Percentiles rank a stretch among this genome's conserved stretches.
Evolutionary conservation across 148 eudicot genomes (phyloP).

Genomic region (Heliosperma pusillum): DNA sequence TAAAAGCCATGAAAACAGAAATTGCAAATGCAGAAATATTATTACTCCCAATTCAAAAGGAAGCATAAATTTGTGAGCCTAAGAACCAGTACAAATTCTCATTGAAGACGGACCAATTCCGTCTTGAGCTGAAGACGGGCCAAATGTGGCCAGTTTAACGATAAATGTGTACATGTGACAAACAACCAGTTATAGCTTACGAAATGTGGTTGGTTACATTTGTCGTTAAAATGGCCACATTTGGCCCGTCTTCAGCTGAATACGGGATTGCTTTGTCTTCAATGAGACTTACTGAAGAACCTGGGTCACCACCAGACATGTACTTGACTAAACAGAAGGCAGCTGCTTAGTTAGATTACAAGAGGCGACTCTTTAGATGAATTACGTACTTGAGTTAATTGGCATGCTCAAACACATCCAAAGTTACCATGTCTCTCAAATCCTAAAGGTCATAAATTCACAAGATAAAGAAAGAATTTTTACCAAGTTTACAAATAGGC

Average conservation of each 20-base stretch:
- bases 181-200: too few species aligned
- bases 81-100: too few species aligned
- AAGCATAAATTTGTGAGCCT: background rate
- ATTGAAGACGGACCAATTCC: too few species aligned
- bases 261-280: too few species aligned
- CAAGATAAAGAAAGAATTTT: constrained; percentile 1
- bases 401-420: background rate
- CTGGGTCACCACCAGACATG: too few species aligned
- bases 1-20: background rate
- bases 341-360: background rate
- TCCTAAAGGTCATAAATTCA: background rate
- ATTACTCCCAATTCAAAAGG: background rate
- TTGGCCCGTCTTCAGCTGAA: too few species aligned
- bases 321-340: background rate
- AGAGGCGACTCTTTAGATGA: background rate
- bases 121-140: too few species aligned
- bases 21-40: background rate
- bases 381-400: background rate
- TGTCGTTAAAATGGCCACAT: too few species aligned
- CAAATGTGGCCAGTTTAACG: too few species aligned
- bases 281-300: too few species aligned
- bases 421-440: background rate
- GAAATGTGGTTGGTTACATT: too few species aligned
- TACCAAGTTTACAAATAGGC: constrained; percentile 85
- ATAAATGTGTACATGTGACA: too few species aligned